Base-by-base conservation (phyloP, 495 filamentous ascomycete species). In the Patellaria atrata region DNA sequence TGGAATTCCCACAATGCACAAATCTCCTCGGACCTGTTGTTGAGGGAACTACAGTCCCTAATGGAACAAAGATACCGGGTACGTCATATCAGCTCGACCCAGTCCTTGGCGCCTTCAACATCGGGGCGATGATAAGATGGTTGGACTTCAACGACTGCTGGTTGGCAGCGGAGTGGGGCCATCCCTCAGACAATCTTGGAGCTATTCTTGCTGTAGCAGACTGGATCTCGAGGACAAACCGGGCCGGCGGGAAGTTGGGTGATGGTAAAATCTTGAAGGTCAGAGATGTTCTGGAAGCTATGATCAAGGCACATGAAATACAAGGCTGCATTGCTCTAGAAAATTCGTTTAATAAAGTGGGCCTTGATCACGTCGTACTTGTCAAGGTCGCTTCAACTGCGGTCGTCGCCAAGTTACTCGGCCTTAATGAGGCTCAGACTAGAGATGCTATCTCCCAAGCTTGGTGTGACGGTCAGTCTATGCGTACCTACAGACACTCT, bases 141-240 rank as follows among this genome's bases (percentile, higher is more conserved):
- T 73, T 97, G 35, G 89, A 97, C 60, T 97, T 94, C 73, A 97
- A 97, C 56, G 89, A 97, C 69, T 96, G 89, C 71, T 97, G 89
- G 91, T 66, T 97, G 37, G 89, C 89, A 11, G 89, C 89, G 36
- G 89, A 97, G 64, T 97, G 89, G 89, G 89, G 89, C 28, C 89
- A 97, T 53, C 89, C 87, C 28, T 92, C 83, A 2, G 87, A 96
- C 65, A 96, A 96, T 65, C 62, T 96, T 36, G 87, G 87, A 35
- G 87, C 83, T 55, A 96, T 96, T 48, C 68, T 97, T 22, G 82
- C 89, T 23, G 85, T 94, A 24, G 85, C 89, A 18, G 89, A 97
- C 64, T 97, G 91, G 91, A 73, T 92, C 41, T 83, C 82, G 22
- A 81, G 91, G 48, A 94, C 87, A 46, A 96, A 94, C 68, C 82